Percentiles rank a stretch among this genome's conserved stretches.
These are phyloP conservation scores for Penicillium sp. DNA, from an alignment of 2,329 filamentous ascomycete genomes.

Conservation along the genomic window DNA sequence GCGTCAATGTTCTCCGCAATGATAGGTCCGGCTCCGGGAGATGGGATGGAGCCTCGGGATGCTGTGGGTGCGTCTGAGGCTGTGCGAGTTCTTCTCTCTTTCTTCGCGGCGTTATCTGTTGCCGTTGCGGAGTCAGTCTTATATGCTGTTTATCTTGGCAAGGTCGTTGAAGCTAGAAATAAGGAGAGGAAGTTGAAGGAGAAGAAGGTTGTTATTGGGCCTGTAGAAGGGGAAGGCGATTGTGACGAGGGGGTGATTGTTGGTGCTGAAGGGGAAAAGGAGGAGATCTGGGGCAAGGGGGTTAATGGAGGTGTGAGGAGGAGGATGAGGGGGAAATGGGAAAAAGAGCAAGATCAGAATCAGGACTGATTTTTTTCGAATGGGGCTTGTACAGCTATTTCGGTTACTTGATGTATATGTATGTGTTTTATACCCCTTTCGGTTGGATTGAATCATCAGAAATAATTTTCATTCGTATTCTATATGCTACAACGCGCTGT, in stretches of 20 bases:
- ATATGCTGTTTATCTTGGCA: constrained; percentile 48
- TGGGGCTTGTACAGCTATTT: not conserved
- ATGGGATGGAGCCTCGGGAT: not conserved
- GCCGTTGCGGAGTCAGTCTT: constrained; percentile 49
- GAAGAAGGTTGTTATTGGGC: constrained; percentile 14
- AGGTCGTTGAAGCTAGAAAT: constrained; percentile 32
- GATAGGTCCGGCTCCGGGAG: constrained; percentile 8
- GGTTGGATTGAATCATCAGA: not conserved
- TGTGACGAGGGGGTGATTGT: not conserved
- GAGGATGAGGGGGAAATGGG: constrained; percentile 24
- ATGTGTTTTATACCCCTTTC: constrained; percentile 3
- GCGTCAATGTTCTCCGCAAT: constrained; percentile 19
- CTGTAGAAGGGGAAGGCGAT: constrained; percentile 4
- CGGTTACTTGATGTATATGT: not conserved
- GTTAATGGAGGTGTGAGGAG: constrained; percentile 22
- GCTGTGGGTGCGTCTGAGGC: constrained; percentile 23
- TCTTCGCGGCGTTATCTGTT: constrained; percentile 43
- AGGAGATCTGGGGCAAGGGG: constrained; percentile 27
- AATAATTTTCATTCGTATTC: constrained; percentile 17
- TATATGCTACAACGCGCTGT: constrained; percentile 21
- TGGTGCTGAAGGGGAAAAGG: constrained; percentile 10
- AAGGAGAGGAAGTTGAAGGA: constrained; percentile 14
- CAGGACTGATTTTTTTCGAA: constrained; percentile 1
- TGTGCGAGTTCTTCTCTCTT: constrained; percentile 41
- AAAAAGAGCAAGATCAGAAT: constrained; percentile 20